A percentile compares a stretch with the other conserved stretches of the same genome.
Conservation (phyloP, 2,329 filamentous ascomycete genomes). For the Penicillium sp. region DNA sequence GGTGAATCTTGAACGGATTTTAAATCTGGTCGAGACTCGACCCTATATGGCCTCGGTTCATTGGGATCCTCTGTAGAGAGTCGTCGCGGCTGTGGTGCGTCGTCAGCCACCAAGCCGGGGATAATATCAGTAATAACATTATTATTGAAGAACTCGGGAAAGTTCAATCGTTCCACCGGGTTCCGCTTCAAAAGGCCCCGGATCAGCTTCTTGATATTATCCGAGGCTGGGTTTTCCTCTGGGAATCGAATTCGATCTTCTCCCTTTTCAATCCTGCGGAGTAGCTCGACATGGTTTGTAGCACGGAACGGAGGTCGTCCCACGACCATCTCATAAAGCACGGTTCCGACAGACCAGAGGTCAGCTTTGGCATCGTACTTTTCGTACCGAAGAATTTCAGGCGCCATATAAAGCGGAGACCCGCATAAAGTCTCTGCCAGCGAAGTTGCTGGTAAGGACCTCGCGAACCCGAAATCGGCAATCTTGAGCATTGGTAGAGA, state of each 20-base stretch:
- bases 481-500: slow-evolving; percentile 96
- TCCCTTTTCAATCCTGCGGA: slow-evolving; percentile 86
- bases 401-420: slow-evolving; percentile 97
- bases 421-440: slow-evolving; percentile 95
- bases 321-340: slow-evolving; percentile 91
- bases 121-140: slow-evolving; percentile 72
- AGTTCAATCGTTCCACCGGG: slow-evolving; percentile 80
- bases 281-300: slow-evolving; percentile 88
- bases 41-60: slow-evolving; percentile 7
- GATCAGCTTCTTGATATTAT: slow-evolving; percentile 78
- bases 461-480: slow-evolving; percentile 97
- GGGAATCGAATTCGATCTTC: slow-evolving; percentile 85
- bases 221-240: slow-evolving; percentile 67
- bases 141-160: slow-evolving; percentile 80
- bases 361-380: slow-evolving; percentile 97
- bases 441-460: slow-evolving; percentile 84
- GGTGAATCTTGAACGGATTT: slow-evolving; percentile 25
- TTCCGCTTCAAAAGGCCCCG: slow-evolving; percentile 79
- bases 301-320: slow-evolving; percentile 89
- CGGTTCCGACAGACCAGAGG: slow-evolving; percentile 95
- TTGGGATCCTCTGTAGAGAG: slow-evolving; percentile 18
- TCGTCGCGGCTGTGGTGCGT: slow-evolving; percentile 49
- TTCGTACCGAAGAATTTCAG: slow-evolving; percentile 94
- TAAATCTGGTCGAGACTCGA: slow-evolving; percentile 21
- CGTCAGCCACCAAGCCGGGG: slow-evolving; percentile 77